Evolutionary conservation across 2,329 filamentous ascomycete genomes (phyloP).

Genomic region (Colletotrichum gloeosporioides): DNA sequence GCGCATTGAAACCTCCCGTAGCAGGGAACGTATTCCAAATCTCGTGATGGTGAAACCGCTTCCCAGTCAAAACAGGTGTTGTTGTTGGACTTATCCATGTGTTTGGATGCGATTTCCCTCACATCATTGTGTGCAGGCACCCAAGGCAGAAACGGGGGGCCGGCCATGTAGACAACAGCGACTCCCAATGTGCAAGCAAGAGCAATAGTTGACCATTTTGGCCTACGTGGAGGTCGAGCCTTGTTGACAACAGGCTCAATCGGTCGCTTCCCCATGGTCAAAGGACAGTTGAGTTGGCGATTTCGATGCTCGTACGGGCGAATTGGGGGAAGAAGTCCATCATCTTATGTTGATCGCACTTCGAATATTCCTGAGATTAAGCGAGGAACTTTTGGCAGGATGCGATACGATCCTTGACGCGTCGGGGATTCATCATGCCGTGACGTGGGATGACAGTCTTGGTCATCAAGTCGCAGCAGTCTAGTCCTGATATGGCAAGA

Average conservation of each 20-base stretch:
- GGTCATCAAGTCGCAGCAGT: not conserved
- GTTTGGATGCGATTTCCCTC: not conserved
- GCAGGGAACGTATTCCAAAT: conserved; percentile 44
- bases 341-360: not conserved
- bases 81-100: not conserved
- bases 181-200: not conserved
- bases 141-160: not conserved
- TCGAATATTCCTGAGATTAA: not conserved
- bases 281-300: not conserved
- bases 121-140: not conserved
- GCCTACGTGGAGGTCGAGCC: not conserved
- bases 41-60: conserved; percentile 33
- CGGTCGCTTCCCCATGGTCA: not conserved
- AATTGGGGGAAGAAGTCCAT: not conserved
- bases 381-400: not conserved
- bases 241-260: not conserved
- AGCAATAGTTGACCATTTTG: not conserved
- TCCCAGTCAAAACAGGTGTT: conserved; percentile 38
- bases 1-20: conserved; percentile 44
- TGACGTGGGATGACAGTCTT: not conserved
- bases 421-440: not conserved
- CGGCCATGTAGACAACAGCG: not conserved
- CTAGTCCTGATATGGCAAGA: not conserved
- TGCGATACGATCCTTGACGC: not conserved
- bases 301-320: not conserved